A percentile compares a stretch with the other conserved stretches of the same genome.
These are phyloP conservation scores for Calendula officinalis DNA, from an alignment of 129 eudicot genomes.

Conservation along the genomic window DNA sequence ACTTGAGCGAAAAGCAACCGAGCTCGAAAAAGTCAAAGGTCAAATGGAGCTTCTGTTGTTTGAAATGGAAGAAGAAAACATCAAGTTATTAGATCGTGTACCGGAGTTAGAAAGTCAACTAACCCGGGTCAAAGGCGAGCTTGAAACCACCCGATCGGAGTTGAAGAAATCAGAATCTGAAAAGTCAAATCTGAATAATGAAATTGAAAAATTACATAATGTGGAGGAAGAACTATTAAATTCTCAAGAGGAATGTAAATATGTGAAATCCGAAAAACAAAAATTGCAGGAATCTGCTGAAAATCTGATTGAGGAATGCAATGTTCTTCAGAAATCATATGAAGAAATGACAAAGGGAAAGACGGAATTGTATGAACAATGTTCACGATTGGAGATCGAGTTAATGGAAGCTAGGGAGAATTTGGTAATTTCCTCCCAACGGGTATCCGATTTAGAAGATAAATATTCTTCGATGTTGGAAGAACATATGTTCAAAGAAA, in stretches of 20 bases:
- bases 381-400: slow-evolving; percentile 41
- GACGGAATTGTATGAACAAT: slow-evolving; percentile 36
- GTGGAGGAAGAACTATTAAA: slow-evolving; percentile 28
- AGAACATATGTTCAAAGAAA: slow-evolving; percentile 49
- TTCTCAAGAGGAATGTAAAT: slow-evolving; percentile 51
- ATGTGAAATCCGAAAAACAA: slow-evolving; percentile 43
- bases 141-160: slow-evolving; percentile 33
- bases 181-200: slow-evolving; percentile 45
- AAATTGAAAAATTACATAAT: slow-evolving; percentile 41
- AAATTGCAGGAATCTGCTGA: slow-evolving; percentile 49
- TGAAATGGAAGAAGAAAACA: slow-evolving; percentile 54
- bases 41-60: slow-evolving; percentile 44
- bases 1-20: slow-evolving; percentile 43
- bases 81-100: slow-evolving; percentile 33
- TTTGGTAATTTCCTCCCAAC: slow-evolving; percentile 39
- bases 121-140: slow-evolving; percentile 30
- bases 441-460: slow-evolving; percentile 44
- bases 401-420: slow-evolving; percentile 38
- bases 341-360: slow-evolving; percentile 48
- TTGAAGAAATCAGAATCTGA: slow-evolving; percentile 37
- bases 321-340: slow-evolving; percentile 43
- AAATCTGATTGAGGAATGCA: slow-evolving; percentile 42
- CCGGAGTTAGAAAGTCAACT: slow-evolving; percentile 47
- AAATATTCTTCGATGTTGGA: slow-evolving; percentile 42
- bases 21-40: slow-evolving; percentile 43